These are phyloP conservation scores for Santalum album DNA, from an alignment of 164 flowering plant genomes.

Conservation along the genomic window DNA sequence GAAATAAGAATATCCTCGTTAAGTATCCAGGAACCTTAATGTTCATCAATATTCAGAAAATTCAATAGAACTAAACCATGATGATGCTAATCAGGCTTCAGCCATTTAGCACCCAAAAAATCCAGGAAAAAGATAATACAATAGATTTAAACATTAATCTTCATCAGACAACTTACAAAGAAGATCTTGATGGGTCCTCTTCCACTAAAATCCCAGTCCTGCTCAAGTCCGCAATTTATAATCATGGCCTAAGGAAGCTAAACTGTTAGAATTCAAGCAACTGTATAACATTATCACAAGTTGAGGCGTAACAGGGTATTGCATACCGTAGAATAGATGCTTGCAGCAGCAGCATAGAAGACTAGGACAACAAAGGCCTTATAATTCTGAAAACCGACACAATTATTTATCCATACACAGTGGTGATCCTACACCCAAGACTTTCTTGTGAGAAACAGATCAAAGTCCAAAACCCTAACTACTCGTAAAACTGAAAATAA, in stretches of 20 bases:
- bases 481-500: background rate
- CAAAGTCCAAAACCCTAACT: background rate
- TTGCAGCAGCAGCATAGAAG: slow-evolving; percentile 33
- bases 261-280: background rate
- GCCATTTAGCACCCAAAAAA: no score
- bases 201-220: slow-evolving; percentile 30
- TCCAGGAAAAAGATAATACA: background rate
- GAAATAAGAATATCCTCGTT: no score
- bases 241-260: slow-evolving; percentile 26
- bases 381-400: slow-evolving; percentile 45
- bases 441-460: slow-evolving; percentile 3
- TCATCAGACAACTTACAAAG: slow-evolving; percentile 35
- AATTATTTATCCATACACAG: slow-evolving; percentile 50
- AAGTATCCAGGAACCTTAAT: no score
- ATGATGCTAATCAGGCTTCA: no score
- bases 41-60: no score
- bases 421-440: slow-evolving; percentile 44
- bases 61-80: no score
- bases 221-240: slow-evolving; percentile 24
- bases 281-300: background rate
- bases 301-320: background rate
- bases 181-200: slow-evolving; percentile 22
- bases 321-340: slow-evolving; percentile 48
- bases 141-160: background rate
- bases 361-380: slow-evolving; percentile 35